These are phyloP conservation scores for Penicillium sp. DNA, from an alignment of 2,329 filamentous ascomycete species.

Conservation along the genomic window DNA sequence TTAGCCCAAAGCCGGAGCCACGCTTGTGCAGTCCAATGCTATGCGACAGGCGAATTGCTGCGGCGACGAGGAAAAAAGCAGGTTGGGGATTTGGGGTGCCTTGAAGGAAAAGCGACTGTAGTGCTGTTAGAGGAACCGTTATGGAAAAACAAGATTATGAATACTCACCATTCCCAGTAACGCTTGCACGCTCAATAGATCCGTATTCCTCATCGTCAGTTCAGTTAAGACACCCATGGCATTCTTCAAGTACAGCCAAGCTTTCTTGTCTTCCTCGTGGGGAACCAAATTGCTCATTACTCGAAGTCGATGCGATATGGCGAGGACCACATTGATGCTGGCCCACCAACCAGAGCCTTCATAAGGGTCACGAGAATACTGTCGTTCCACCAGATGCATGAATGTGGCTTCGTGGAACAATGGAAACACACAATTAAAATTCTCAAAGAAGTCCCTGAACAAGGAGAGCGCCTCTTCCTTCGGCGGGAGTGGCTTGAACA, in stretches of 20 bases:
- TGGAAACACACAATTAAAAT: conserved; percentile 99
- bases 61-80: conserved; percentile 85
- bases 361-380: conserved; percentile 91
- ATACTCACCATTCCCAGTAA: conserved; percentile 77
- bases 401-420: conserved; percentile 97
- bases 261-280: conserved; percentile 88
- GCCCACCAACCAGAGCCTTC: conserved; percentile 98
- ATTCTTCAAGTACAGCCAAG: conserved; percentile 96
- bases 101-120: conserved; percentile 80
- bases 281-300: conserved; percentile 95
- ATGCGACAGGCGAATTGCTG: conserved; percentile 87
- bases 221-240: conserved; percentile 92
- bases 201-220: conserved; percentile 92
- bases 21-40: conserved; percentile 95
- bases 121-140: conserved; percentile 9
- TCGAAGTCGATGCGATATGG: conserved; percentile 88
- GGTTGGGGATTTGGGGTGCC: conserved; percentile 97
- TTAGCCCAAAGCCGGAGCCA: conserved; percentile 89
- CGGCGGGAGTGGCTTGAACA: conserved; percentile 81
- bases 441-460: conserved; percentile 93
- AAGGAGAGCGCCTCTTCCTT: conserved; percentile 87
- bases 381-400: conserved; percentile 93
- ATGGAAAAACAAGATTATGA: background rate
- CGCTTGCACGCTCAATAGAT: conserved; percentile 91
- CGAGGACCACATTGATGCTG: conserved; percentile 88